Base-by-base conservation (phyloP, 1,139 yeast genomes). In the Lodderomyces margitis region DNA sequence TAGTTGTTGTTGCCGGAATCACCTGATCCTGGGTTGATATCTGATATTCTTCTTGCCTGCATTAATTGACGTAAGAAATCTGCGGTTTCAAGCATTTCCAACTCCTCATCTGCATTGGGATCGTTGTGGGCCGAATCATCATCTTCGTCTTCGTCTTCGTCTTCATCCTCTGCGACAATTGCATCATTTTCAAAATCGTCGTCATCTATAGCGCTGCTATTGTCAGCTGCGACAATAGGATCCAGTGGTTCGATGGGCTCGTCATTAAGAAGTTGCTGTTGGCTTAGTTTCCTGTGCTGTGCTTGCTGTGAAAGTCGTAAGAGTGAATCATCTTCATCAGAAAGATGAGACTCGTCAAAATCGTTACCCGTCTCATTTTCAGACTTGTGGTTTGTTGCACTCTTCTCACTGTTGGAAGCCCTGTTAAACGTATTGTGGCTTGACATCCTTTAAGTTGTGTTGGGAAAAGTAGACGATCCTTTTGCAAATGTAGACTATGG, bases 1-100 rank as follows among this genome's bases (percentile, higher is more conserved):
- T 15, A 54, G 9, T 54, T 56, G 6, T 51, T 58, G 4, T 51
- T 58, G 6, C 51, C 54, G 7, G 40, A 45, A 4, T 42, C 55
- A 16, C 53, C 59, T 2, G 51, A 55, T 9, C 48, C 64, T 3
- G 52, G 59, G 1, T 50, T 53, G 12, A 20, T 32, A 2, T 32
- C 24, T 16, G 36, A 17, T 19, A 21, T 50, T 37, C 44, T 46
- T 43, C 34, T 50, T 3, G 57, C 52, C 21, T 50, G 54, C 21
- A 61, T 48, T 24, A 59, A 50, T 37, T 62, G 51, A 23, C 63
- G 51, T 30, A 62, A 48, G 37, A 60, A 56, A 23, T 56, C 61
- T 20, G 59, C 51, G 36, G 66, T 51, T 50, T 57, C 61, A 34
- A 56, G 45, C 31, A 57, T 59, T 25, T 52, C 60, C n/a, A 53